phyloP scores from a whole-genome alignment of 164 flowering plant genomes.

The Magnolia officinalis region DNA sequence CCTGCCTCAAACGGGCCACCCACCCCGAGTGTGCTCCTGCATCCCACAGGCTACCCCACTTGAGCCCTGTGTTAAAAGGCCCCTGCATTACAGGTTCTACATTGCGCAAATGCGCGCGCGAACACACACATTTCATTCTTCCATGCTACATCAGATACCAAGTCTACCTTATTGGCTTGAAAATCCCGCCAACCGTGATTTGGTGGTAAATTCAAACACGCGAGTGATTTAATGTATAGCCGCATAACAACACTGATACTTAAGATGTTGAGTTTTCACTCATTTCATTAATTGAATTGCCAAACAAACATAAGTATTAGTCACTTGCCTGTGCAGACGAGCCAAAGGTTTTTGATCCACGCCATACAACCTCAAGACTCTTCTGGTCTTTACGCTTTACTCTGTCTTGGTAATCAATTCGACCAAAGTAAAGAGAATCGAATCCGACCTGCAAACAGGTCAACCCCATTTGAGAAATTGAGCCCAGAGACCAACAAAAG shows the following conservation, averaged over 20 bases:
- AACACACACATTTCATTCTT: not conserved
- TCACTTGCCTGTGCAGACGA: constrained; percentile 43
- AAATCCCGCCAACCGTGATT: not conserved
- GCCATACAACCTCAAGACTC: constrained; percentile 89
- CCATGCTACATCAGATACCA: not conserved
- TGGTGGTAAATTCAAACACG: not conserved
- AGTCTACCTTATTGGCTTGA: not conserved
- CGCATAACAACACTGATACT: not conserved
- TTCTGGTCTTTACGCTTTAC: constrained; percentile 68
- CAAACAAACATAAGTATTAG: not conserved
- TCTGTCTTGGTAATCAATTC: constrained; percentile 93
- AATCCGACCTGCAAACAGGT: constrained; percentile 58
- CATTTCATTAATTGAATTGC: not conserved
- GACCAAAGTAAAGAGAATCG: constrained; percentile 74
- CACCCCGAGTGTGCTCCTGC: too few relatives aligned
- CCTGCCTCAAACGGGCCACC: too few relatives aligned
- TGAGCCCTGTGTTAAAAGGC: too few relatives aligned
- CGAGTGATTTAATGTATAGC: not conserved
- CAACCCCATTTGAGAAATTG: not conserved
- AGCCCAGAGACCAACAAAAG: constrained; percentile 1
- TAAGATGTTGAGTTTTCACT: not conserved
- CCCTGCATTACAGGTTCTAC: too few relatives aligned
- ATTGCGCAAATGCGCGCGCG: too few relatives aligned
- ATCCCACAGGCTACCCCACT: too few relatives aligned
- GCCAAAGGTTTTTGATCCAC: constrained; percentile 74